Evolutionary conservation across 257 asterid genomes (phyloP), one percentile per base, ranked within the genome.

Genomic region (Penstemon barbatus): DNA sequence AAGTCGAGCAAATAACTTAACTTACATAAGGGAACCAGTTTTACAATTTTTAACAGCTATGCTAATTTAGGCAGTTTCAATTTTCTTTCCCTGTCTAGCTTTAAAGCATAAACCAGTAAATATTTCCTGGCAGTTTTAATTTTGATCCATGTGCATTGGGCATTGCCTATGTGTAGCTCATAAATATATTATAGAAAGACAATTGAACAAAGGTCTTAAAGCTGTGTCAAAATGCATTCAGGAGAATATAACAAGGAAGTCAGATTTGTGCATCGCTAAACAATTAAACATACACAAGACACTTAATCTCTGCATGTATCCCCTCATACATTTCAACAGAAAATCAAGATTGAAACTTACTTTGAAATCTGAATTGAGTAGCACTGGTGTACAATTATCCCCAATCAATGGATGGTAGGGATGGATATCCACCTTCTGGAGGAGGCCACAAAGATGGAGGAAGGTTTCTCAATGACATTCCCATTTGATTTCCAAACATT

Each of bases 381-480:
- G 33, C 2, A 25, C 33, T 25, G 58, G n/a, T 42, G 48, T 57
- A 77, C 18, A 42, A 57, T 79, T 90, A 93, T 80, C 97, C 96
- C 99, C 97, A 91, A 41, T 94, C 95, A 42, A 91, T 68, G 66
- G 84, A 89, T n/a, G 97, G 95, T 45, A 83, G 78, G 70, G 84
- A 84, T 45, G 86, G 93, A 78, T 86, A 86, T 70, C 97, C 99
- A 62, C 93, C 86, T 61, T 85, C 95, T 7, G 97, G 97, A 56
- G 97, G 96, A 72, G 97, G 99, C 88, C 86, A 85, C 63, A 91
- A 64, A 0, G 97, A 94, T 41, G 99, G 95, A 73, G 97, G 97
- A 49, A 91, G 80, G 72, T 83, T 91, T 55, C 90, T 78, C 61
- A 80, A 61, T 9, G 91, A 79, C 68, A 79, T 50, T 66, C 92